Evolutionary conservation across 225 moss, liverwort and hornwort species (phyloP), one percentile per base, ranked within the genome.

Genomic region (Polytrichum commune): DNA sequence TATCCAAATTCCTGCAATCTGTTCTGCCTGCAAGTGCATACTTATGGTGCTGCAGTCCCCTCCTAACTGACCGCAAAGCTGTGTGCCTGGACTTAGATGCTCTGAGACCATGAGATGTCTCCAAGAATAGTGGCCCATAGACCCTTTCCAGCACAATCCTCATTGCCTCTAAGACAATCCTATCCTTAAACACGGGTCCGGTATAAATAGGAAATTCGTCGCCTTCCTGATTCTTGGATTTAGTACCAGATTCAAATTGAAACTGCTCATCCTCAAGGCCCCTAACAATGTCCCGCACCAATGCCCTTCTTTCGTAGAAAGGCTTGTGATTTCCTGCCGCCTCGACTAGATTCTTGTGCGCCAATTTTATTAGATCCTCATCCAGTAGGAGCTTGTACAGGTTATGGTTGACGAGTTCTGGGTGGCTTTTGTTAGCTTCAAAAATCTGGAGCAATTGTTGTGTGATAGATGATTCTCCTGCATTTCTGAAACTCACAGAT

Each of bases 161-260:
- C 80, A 88, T 68, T 55, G 88, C 88, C 66, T 88, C 88, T 27
- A 88, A 54, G 27, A 85, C 80, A 63, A 88, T 27, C 66, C 65
- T 82, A 53, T 88, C 88, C 30, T 76, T 79, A 68, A 82, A 78
- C 5, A 80, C 78, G 3, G 84, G 74, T 25, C 70, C 71, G 5
- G 69, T 19, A 61, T 68, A 71, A 18, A 27, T 23, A 30, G 6
- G 19, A 25, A 55, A 28, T 56, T 27, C 63, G 25, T 55, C 69
- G 66, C 67, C 79, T 75, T 73, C 69, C 26, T 74, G 30, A 18
- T 29, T 68, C 13, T 53, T 75, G 62, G 63, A 70, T 54, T 74
- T 66, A 54, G 72, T 66, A 53, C 69, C 28, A 28, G 56, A 24
- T 64, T 84, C 72, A 64, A 88, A 88, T 54, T 85, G 82, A 66